Percentiles rank a stretch among this genome's conserved stretches.
Conservation (phyloP, 495 filamentous ascomycete genomes). For the Aspergillus wentii region DNA sequence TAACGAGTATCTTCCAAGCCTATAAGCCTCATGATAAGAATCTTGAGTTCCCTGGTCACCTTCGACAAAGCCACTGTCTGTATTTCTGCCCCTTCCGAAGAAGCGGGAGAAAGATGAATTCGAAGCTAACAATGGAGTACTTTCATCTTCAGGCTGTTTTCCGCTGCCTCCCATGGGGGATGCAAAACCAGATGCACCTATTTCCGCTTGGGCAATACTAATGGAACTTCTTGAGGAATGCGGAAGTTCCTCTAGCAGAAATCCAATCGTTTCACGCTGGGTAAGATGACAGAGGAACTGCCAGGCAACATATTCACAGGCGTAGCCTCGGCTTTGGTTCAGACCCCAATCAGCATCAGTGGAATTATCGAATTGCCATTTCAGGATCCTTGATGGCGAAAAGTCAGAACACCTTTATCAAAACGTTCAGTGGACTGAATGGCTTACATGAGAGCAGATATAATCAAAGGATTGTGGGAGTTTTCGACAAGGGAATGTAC, state of each 20-base stretch:
- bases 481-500: conserved; percentile 59
- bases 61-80: conserved; percentile 7
- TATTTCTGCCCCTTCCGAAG: conserved; percentile 12
- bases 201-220: conserved; percentile 20
- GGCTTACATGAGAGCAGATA: conserved; percentile 73
- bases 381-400: conserved; percentile 59
- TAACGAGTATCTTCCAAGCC: conserved; percentile 55
- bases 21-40: conserved; percentile 11
- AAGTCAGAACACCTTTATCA: neutral
- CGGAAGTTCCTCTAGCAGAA: conserved; percentile 76
- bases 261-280: conserved; percentile 76
- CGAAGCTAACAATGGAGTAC: conserved; percentile 25
- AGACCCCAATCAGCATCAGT: conserved; percentile 64
- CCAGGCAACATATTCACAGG: conserved; percentile 91
- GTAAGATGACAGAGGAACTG: conserved; percentile 75
- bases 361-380: conserved; percentile 63
- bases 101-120: conserved; percentile 20
- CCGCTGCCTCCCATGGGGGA: conserved; percentile 3
- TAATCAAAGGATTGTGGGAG: conserved; percentile 67
- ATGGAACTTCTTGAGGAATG: conserved; percentile 11
- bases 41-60: conserved; percentile 6
- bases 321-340: conserved; percentile 71
- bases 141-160: conserved; percentile 12
- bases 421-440: no score
- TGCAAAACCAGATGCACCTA: conserved; percentile 13